Evolutionary conservation across 768 basidiomycete genomes (phyloP).

Genomic region (Phaffia australis): DNA sequence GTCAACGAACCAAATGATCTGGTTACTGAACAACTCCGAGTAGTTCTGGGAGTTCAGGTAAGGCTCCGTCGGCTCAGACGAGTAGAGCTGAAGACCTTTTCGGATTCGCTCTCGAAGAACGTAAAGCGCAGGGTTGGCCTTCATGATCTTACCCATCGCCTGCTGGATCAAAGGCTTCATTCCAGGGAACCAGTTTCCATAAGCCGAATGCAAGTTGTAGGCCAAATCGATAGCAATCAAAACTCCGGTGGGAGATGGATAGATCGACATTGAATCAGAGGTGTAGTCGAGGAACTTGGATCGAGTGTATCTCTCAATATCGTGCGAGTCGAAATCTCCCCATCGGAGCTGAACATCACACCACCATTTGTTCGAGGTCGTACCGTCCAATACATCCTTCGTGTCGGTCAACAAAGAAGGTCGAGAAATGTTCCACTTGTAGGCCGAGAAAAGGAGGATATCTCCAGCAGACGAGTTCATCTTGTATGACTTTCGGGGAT

Average conservation of each 20-base stretch:
- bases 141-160: conserved; percentile 99
- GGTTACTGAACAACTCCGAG: conserved; percentile 57
- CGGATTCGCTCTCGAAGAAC: conserved; percentile 97
- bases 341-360: conserved; percentile 79
- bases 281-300: conserved; percentile 96
- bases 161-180: conserved; percentile 96
- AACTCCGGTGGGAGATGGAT: conserved; percentile 95
- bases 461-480: conserved; percentile 99
- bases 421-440: conserved; percentile 89
- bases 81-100: conserved; percentile 95
- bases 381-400: conserved; percentile 94
- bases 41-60: conserved; percentile 86
- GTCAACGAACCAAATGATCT: conserved; percentile 99
- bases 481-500: conserved; percentile 98
- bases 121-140: conserved; percentile 95
- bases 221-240: conserved; percentile 99
- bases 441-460: conserved; percentile 86
- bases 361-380: conserved; percentile 98
- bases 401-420: conserved; percentile 91
- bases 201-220: conserved; percentile 96
- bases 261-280: conserved; percentile 90
- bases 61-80: conserved; percentile 97
- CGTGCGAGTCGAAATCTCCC: conserved; percentile 99
- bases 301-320: conserved; percentile 95
- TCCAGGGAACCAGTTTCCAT: conserved; percentile 99